Evolutionary conservation across 495 filamentous ascomycete species (phyloP).

Genomic region (Penicillium riverlandense): DNA sequence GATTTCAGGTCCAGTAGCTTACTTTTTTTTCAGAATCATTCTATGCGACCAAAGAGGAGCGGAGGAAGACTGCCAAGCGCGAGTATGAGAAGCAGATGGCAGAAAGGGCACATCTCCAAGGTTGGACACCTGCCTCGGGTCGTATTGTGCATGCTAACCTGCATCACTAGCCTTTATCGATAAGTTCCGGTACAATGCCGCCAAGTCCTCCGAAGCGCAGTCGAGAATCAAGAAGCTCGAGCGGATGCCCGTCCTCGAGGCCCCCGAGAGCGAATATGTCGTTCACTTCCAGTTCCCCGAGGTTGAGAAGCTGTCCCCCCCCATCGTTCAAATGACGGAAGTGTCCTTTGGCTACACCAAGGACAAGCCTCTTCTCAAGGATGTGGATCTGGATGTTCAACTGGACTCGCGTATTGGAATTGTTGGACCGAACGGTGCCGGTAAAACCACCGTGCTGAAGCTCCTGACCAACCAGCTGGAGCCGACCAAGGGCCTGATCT

Average conservation of each 20-base stretch:
- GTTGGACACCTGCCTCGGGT: conserved; percentile 13
- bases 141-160: conserved; percentile 5
- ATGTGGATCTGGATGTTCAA: conserved; percentile 94
- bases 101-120: conserved; percentile 78
- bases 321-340: conserved; percentile 93
- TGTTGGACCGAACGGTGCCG: conserved; percentile 95
- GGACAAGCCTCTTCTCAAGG: conserved; percentile 71
- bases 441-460: conserved; percentile 95
- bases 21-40: conserved; percentile 62
- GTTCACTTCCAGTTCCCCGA: conserved; percentile 98
- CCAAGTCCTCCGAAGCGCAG: conserved; percentile 97
- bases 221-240: conserved; percentile 98
- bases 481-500: conserved; percentile 74
- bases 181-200: conserved; percentile 99
- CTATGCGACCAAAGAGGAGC: conserved; percentile 96
- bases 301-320: conserved; percentile 93
- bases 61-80: conserved; percentile 89
- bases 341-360: conserved; percentile 86
- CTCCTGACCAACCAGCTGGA: conserved; percentile 82
- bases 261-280: conserved; percentile 88
- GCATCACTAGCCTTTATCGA: conserved; percentile 80
- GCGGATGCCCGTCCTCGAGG: conserved; percentile 85
- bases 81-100: conserved; percentile 99
- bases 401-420: conserved; percentile 98
- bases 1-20: conserved; percentile 1